These are phyloP conservation scores for Phaffia tasmanica DNA, from an alignment of 768 basidiomycete genomes.

Conservation along the genomic window DNA sequence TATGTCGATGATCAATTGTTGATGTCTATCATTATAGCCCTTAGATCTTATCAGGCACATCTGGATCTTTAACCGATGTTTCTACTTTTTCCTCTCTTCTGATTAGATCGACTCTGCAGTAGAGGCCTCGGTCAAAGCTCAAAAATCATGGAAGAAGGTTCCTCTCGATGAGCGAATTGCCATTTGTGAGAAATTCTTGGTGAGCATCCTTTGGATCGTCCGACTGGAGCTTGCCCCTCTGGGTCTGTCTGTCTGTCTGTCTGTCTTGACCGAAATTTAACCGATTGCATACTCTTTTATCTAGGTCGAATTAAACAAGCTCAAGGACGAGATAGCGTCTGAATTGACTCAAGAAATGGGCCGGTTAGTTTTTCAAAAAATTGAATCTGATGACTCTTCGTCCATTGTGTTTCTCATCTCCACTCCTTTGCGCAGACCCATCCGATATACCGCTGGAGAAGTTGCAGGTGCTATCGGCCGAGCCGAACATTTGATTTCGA, in stretches of 20 bases:
- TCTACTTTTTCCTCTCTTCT: background rate
- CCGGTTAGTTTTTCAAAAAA: slow-evolving; percentile 46
- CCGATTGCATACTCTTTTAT: background rate
- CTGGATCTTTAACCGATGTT: too few species aligned
- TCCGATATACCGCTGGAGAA: slow-evolving; percentile 67
- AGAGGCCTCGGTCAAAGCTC: slow-evolving; percentile 4
- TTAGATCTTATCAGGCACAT: too few species aligned
- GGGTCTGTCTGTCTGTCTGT: too few species aligned
- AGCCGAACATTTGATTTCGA: slow-evolving; percentile 70
- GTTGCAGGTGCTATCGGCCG: slow-evolving; percentile 69
- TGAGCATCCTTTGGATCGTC: slow-evolving; percentile 33
- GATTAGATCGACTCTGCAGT: slow-evolving; percentile 13
- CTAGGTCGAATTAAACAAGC: slow-evolving; percentile 47
- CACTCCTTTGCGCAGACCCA: slow-evolving; percentile 47
- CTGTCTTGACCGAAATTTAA: background rate
- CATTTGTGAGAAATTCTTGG: slow-evolving; percentile 61
- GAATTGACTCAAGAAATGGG: slow-evolving; percentile 89
- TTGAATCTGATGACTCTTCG: background rate
- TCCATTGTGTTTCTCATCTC: background rate
- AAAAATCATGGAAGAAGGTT: slow-evolving; percentile 35
- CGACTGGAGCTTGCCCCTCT: background rate
- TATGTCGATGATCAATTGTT: too few species aligned
- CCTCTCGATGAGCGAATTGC: slow-evolving; percentile 54
- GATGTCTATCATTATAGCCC: too few species aligned
- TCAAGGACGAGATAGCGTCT: slow-evolving; percentile 52